A percentile compares a stretch with the other conserved stretches of the same genome.
Evolutionary conservation across 768 basidiomycete species (phyloP).

Genomic region (Austroboletus eburneus): DNA sequence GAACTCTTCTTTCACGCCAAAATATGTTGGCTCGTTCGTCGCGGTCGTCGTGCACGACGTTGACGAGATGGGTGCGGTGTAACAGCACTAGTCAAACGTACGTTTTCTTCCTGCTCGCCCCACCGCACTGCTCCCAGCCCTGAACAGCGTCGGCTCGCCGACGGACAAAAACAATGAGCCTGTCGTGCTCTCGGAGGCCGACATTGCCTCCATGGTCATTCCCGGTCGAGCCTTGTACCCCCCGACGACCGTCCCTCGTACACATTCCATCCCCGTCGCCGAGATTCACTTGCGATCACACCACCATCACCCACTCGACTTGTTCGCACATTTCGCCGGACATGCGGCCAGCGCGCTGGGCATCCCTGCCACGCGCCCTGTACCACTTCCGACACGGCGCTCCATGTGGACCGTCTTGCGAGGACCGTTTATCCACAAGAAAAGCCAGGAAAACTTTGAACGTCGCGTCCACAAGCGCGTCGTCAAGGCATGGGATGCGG

Average conservation of each 20-base stretch:
- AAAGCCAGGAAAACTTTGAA: conserved; percentile 94
- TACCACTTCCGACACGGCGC: conserved; percentile 68
- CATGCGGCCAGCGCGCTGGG: conserved; percentile 84
- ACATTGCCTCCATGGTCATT: conserved; percentile 50
- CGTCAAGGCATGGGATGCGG: conserved; percentile 89
- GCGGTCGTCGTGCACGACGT: conserved; percentile 13
- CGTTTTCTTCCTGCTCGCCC: conserved; percentile 1
- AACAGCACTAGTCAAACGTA: conserved; percentile 13
- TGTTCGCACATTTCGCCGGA: conserved; percentile 78
- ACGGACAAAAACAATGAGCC: conserved; percentile 5
- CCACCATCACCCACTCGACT: conserved; percentile 58
- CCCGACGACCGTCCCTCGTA: conserved; percentile 54
- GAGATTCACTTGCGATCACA: conserved; percentile 81
- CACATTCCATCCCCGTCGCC: conserved; percentile 74
- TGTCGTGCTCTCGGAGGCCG: conserved; percentile 33
- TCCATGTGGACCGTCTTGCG: conserved; percentile 82
- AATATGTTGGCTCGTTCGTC: conserved; percentile 31
- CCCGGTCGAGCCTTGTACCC: conserved; percentile 57
- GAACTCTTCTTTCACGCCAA: background rate
- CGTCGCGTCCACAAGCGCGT: conserved; percentile 75
- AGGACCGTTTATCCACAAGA: conserved; percentile 89
- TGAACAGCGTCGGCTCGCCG: conserved; percentile 5
- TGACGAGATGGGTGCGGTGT: conserved; percentile 22
- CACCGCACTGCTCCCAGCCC: background rate
- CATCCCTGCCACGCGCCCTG: conserved; percentile 67